Conservation (phyloP, 1,284 basidiomycete genomes). For the Limonomyces culmigenus region DNA sequence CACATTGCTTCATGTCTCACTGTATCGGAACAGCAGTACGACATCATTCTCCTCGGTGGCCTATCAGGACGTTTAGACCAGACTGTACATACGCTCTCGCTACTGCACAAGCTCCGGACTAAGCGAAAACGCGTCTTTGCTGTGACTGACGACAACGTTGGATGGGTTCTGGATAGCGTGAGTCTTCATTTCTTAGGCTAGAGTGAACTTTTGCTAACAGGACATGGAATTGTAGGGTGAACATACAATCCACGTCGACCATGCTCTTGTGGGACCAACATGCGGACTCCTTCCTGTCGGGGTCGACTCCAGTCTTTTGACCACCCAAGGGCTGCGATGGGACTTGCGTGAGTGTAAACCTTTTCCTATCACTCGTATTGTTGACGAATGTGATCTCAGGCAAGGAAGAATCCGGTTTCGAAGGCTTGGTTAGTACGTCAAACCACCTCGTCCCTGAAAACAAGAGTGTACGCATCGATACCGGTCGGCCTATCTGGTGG, state of each 20-base stretch:
- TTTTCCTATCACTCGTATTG: background rate
- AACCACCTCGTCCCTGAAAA: slow-evolving; percentile 69
- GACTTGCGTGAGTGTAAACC: slow-evolving; percentile 56
- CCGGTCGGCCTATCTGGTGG: slow-evolving; percentile 81
- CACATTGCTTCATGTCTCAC: too few relatives aligned
- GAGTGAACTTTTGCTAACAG: slow-evolving; percentile 1
- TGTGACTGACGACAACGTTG: slow-evolving; percentile 75
- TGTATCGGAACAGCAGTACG: slow-evolving; percentile 25
- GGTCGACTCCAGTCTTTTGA: slow-evolving; percentile 54
- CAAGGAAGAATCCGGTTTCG: slow-evolving; percentile 57
- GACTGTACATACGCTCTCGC: slow-evolving; percentile 79
- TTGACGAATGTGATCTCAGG: background rate
- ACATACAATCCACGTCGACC: slow-evolving; percentile 65
- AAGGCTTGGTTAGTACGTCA: slow-evolving; percentile 77
- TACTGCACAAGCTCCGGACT: slow-evolving; percentile 67
- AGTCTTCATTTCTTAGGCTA: slow-evolving; percentile 13
- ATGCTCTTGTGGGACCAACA: slow-evolving; percentile 62
- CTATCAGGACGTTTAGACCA: slow-evolving; percentile 87
- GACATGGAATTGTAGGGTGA: too few relatives aligned
- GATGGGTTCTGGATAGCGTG: slow-evolving; percentile 76
- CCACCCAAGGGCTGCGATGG: slow-evolving; percentile 81
- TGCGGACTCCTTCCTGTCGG: slow-evolving; percentile 91
- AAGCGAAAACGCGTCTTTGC: slow-evolving; percentile 49
- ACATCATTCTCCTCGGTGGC: slow-evolving; percentile 76
- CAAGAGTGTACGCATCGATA: slow-evolving; percentile 49